Evolutionary conservation across 495 filamentous ascomycete genomes (phyloP), one percentile per base, ranked within the genome.

Genomic region (Barbatosphaeria neglecta): DNA sequence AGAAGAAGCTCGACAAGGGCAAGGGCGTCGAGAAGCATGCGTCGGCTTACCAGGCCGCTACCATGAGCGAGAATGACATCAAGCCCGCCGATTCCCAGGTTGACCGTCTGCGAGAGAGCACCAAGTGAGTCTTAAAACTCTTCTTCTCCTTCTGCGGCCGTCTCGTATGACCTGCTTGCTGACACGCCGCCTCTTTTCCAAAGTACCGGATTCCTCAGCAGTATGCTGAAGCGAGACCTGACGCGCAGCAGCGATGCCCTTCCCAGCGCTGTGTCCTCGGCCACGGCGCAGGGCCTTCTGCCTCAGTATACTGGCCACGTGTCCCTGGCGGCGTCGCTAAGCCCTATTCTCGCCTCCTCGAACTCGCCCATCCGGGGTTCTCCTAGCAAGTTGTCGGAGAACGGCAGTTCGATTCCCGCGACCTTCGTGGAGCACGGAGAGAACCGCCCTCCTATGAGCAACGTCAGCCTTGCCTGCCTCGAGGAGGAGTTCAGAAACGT

Each of bases 271-370:
- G 44, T 74, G 16, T 66, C 69, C 0, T 66, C 68, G 31, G 68
- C 69, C 6, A 74, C 67, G 6, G 70, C 65, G 18, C 67, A 67
- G 15, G 70, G 68, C 31, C 59, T 64, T 28, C 41, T 74, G 37
- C 70, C 68, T n/a, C 66, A 65, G n/a, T 71, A 66, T 41, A 45
- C 61, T 15, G 68, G 66, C 3, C 51, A 67, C 48, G 67, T 64
- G 0, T 60, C 67, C 7, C 22, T 25, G 13, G 11, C 20, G 22
- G 65, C 68, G 8, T 71, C 69, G 17, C 52, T 73, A 18, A 62
- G 55, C 4, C 69, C 69, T 2, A 55, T 65, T 5, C 55, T 68
- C 18, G 61, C 50, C 24, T 62, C 59, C 35, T 50, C 51, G 41
- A 41, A 22, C 37, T 57, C 49, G 13, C 46, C 56, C 16, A 44